A percentile compares a stretch with the other conserved stretches of the same genome.
phyloP scores from a whole-genome alignment of 2,329 filamentous ascomycete genomes.

The Penicillium sp. region DNA sequence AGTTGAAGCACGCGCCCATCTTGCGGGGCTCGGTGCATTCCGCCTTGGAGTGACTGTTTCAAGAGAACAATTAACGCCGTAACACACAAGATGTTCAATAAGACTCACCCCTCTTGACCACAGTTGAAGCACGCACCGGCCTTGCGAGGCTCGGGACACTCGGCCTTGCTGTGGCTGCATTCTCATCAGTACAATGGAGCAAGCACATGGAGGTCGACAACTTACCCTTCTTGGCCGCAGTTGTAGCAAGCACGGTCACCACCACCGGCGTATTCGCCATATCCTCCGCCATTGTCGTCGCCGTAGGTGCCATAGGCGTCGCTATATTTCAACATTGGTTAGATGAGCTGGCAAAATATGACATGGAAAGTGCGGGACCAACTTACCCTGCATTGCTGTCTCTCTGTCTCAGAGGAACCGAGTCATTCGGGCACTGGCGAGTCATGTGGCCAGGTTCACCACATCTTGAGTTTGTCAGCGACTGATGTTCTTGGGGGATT shows the following conservation, averaged over 20 bases:
- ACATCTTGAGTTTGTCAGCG: slow-evolving; percentile 27
- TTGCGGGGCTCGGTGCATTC: slow-evolving; percentile 45
- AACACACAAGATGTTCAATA: too few species aligned
- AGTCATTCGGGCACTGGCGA: slow-evolving; percentile 43
- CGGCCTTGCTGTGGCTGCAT: slow-evolving; percentile 42
- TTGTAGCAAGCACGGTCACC: slow-evolving; percentile 10
- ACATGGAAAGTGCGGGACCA: slow-evolving; percentile 30
- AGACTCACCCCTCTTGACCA: too few species aligned
- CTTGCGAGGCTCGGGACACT: slow-evolving; percentile 41
- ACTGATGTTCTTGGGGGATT: background rate
- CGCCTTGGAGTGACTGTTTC: slow-evolving; percentile 3
- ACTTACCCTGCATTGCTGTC: slow-evolving; percentile 16
- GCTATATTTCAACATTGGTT: background rate
- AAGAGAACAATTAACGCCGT: too few species aligned
- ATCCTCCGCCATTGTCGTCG: background rate
- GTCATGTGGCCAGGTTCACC: slow-evolving; percentile 39
- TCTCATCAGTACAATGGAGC: background rate
- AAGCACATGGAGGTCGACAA: background rate
- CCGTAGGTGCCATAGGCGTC: background rate
- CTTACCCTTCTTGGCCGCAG: slow-evolving; percentile 14
- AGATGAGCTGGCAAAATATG: background rate
- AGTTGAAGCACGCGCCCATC: slow-evolving; percentile 11
- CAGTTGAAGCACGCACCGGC: too few species aligned
- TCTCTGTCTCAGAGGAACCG: slow-evolving; percentile 1
- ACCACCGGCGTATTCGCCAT: background rate